These are phyloP conservation scores for Artemisia argyi DNA, from an alignment of 129 eudicot genomes.

Conservation along the genomic window DNA sequence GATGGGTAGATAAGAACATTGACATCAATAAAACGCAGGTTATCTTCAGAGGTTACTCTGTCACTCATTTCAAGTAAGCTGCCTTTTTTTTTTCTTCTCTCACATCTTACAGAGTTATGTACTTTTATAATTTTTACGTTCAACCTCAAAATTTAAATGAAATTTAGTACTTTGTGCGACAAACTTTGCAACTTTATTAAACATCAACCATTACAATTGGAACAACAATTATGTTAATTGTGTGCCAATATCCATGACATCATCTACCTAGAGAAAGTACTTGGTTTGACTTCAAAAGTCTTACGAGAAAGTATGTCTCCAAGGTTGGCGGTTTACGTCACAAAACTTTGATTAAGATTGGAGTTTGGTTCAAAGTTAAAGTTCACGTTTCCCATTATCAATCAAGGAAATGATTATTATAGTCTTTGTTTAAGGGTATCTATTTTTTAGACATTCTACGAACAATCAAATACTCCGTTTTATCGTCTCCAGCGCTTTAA, in stretches of 20 bases:
- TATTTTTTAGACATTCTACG: too few relatives aligned
- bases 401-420: too few relatives aligned
- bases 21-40: constrained; percentile 60
- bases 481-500: background rate
- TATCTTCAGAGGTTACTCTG: constrained; percentile 89
- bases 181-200: background rate
- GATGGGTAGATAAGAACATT: constrained; percentile 81
- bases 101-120: constrained; percentile 1
- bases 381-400: too few relatives aligned
- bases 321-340: constrained; percentile 9
- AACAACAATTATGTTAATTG: constrained; percentile 4
- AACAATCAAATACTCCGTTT: too few relatives aligned
- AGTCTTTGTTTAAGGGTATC: too few relatives aligned
- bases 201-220: background rate
- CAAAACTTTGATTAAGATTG: background rate
- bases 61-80: constrained; percentile 79
- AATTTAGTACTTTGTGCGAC: background rate
- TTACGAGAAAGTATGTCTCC: background rate
- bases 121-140: background rate
- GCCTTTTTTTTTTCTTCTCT: background rate
- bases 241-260: background rate
- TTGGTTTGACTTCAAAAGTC: constrained; percentile 14
- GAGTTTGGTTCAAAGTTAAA: background rate
- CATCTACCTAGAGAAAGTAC: background rate
- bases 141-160: background rate